Evolutionary conservation across 345 rosid genomes (phyloP), one percentile per base, ranked within the genome.

Genomic region (Sonneratia caseolaris): DNA sequence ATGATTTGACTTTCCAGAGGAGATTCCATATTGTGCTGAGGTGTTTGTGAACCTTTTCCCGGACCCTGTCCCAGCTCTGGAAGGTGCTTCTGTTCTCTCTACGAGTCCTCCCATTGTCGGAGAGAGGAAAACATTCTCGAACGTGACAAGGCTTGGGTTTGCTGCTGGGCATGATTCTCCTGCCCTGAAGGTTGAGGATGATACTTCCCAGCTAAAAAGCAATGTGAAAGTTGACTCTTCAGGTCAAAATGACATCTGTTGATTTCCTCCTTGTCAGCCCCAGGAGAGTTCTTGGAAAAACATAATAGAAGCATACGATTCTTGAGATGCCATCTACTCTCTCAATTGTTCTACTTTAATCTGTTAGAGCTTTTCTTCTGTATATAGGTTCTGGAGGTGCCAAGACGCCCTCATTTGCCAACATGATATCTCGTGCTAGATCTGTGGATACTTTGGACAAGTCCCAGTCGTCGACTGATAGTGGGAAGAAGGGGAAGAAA

Each of bases 81-180:
- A 96, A 76, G 82, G 72, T 74, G 74, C 91, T 64, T 71, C 85
- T 49, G 74, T 73, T 57, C 18, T 74, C 75, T 85, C 95, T 27
- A 79, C 92, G 48, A 90, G 93, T 79, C 91, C 93, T 70, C 91
- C 96, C 27, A 76, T 79, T 47, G 72, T 75, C 12, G 84, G 88
- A 64, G 93, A 84, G 83, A 89, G 89, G 84, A 80, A 79, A 70
- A 84, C 89, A 70, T 95, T 92, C 85, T 90, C 97, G 43, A 87
- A 79, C 19, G 98, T 95, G 14, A 81, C 99, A 19, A 86, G 88
- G 80, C 91, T 92, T 11, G 97, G 99, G 81, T 95, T 86, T 68
- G 99, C 98, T 69, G 99, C 97, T 47, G 97, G 81, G 2, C 91
- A 85, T 62, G 97, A 86, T 81, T 95, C 99, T 68, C 99, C 99